phyloP scores from a whole-genome alignment of 345 rosid species.

The Psidium guajava region DNA sequence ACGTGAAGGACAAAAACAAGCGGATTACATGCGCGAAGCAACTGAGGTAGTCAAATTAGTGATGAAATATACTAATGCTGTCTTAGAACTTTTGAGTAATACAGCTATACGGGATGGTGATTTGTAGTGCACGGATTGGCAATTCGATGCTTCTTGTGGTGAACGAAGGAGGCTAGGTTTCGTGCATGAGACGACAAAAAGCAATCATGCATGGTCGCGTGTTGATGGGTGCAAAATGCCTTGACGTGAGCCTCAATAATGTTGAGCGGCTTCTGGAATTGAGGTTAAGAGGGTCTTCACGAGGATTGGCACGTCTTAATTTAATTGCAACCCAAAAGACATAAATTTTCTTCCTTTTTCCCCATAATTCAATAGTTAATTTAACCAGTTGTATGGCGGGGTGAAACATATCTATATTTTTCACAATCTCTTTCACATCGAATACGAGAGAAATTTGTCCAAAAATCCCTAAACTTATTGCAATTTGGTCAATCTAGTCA shows the following conservation, averaged over 20 bases:
- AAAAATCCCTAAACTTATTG: too few species aligned
- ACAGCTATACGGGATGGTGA: not conserved
- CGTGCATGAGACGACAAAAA: not conserved
- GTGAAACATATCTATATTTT: not conserved
- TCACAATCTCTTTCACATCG: not conserved
- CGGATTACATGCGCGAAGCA: not conserved
- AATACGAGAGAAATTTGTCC: not conserved
- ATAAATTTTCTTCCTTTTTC: not conserved
- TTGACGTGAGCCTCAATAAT: not conserved
- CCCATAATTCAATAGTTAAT: not conserved
- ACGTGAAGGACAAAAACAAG: not conserved
- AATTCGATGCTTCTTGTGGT: not conserved
- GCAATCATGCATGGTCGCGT: not conserved
- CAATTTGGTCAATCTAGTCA: too few species aligned
- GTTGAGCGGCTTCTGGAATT: not conserved
- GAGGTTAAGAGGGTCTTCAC: not conserved
- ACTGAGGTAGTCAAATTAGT: not conserved
- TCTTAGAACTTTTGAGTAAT: not conserved
- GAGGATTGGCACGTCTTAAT: not conserved
- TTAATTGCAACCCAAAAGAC: not conserved
- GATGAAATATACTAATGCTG: not conserved
- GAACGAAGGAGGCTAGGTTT: not conserved
- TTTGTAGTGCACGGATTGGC: not conserved
- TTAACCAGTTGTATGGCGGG: not conserved
- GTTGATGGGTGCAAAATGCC: not conserved